These are phyloP conservation scores for Aspergillus pseudotamarii DNA, from an alignment of 2,329 filamentous ascomycete species.

Conservation along the genomic window DNA sequence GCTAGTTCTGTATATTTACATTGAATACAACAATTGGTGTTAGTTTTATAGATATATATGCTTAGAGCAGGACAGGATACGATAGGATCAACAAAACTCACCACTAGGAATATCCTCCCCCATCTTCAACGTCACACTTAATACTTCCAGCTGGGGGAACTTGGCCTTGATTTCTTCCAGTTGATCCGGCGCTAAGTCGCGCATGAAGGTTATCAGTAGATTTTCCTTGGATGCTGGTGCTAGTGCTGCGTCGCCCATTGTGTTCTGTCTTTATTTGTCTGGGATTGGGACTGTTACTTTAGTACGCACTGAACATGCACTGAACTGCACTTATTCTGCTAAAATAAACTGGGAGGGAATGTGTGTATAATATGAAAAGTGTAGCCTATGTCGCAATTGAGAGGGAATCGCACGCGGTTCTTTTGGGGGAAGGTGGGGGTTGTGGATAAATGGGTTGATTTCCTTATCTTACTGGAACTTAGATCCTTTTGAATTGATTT, in stretches of 20 bases:
- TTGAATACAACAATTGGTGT: background rate
- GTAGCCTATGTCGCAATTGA: slow-evolving; percentile 3
- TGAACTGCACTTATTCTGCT: too few species aligned
- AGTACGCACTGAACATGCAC: too few species aligned
- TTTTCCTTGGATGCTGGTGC: slow-evolving; percentile 16
- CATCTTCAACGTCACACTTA: slow-evolving; percentile 15
- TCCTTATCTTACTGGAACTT: background rate
- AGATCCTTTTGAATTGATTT: background rate
- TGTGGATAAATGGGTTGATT: background rate
- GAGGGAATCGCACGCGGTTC: slow-evolving; percentile 2
- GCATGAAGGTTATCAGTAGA: slow-evolving; percentile 27
- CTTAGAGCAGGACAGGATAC: too few species aligned
- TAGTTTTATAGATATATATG: background rate
- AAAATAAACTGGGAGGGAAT: background rate
- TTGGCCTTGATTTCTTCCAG: slow-evolving; percentile 22
- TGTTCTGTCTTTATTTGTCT: background rate
- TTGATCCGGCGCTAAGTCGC: slow-evolving; percentile 18
- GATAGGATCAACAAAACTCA: slow-evolving; percentile 8
- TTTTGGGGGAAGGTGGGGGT: background rate
- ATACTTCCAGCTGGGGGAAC: slow-evolving; percentile 28
- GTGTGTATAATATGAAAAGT: background rate
- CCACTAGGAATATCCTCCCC: slow-evolving; percentile 26
- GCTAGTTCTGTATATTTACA: slow-evolving; percentile 21
- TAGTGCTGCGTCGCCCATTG: slow-evolving; percentile 28
- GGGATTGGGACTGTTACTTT: too few species aligned